Base-by-base conservation (phyloP, 495 filamentous ascomycete species). In the Ascobolus immersus region DNA sequence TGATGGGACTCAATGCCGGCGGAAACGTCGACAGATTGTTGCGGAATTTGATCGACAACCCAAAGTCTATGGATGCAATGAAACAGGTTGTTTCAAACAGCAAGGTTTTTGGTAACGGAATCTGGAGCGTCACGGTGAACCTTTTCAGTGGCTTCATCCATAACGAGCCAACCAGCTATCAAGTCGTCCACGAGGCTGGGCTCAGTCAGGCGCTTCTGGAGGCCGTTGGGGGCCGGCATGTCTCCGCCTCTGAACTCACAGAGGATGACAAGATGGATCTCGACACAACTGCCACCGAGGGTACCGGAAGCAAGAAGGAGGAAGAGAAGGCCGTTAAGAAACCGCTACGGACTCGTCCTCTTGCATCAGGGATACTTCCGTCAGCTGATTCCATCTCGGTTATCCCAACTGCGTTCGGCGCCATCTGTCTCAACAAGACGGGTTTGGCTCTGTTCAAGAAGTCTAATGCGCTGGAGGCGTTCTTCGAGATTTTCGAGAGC, bases 101-200 rank as follows among this genome's bases (percentile, higher is more conserved):
- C 17, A 51, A 52, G 10, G 57, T 76, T 11, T 99, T 79, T 49
- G 89, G 89, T 26, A 78, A 80, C 9, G 68, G 76, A 41, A 77
- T 93, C 11, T 99, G 89, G 89, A 89, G 79, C 35, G 75, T 76
- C 46, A 73, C 78, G 12, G 76, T 86, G 36, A 75, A 72, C 40
- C 80, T 94, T 42, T 60, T 94, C 18, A 84, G 76, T 52, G 84
- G 73, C 45, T 94, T 94, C 57, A 91, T 99, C 38, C 89, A 99
- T 52, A 93, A 94, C 48, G 89, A 99, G 44, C 89, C 89, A 2
- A 94, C 89, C 4, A 99, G 89, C 46, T 94, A 93, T 47, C 70
- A 76, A 18, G 78, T 90, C 12, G 81, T 99, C 42, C 76, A 75
- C 12, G 89, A 99, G 56, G 80, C 89, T 29, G 86, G 86, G 19